Evolutionary conservation across 1,284 basidiomycete species (phyloP).

Genomic region (Sphagnurus paluster): DNA sequence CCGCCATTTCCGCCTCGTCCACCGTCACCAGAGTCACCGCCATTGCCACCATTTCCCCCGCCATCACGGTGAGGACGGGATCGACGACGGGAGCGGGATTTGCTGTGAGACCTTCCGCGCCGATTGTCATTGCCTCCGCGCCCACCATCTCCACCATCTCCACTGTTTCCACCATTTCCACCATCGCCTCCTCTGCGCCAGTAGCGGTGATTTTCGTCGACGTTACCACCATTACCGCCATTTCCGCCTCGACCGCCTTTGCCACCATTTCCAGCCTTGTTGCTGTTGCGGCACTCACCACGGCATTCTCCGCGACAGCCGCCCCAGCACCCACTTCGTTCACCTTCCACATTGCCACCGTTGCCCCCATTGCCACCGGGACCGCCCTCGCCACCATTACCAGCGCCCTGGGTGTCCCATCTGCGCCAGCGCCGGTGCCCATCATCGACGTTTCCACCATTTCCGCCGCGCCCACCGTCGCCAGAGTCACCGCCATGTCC

Average conservation of each 20-base stretch:
- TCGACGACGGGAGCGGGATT: not conserved
- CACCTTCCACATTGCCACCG: conserved; percentile 4
- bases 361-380: not conserved
- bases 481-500: conserved; percentile 7
- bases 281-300: not conserved
- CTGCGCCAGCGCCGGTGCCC: too few relatives aligned
- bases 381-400: not conserved
- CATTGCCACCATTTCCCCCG: conserved; percentile 3
- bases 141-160: conserved; percentile 10
- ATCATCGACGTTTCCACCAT: conserved; percentile 5
- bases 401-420: not conserved
- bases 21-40: conserved; percentile 7
- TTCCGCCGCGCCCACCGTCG: conserved; percentile 7
- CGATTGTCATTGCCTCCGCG: conserved; percentile 7
- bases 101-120: not conserved
- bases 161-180: conserved; percentile 8
- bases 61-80: too few relatives aligned
- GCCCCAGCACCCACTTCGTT: not conserved
- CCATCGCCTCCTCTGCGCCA: conserved; percentile 1
- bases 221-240: not conserved
- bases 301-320: not conserved
- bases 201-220: not conserved
- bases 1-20: conserved; percentile 8
- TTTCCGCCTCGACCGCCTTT: not conserved
- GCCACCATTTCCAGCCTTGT: not conserved